Base-by-base conservation (phyloP, 2,329 filamentous ascomycete species). In the Xylaria hypoxylon region DNA sequence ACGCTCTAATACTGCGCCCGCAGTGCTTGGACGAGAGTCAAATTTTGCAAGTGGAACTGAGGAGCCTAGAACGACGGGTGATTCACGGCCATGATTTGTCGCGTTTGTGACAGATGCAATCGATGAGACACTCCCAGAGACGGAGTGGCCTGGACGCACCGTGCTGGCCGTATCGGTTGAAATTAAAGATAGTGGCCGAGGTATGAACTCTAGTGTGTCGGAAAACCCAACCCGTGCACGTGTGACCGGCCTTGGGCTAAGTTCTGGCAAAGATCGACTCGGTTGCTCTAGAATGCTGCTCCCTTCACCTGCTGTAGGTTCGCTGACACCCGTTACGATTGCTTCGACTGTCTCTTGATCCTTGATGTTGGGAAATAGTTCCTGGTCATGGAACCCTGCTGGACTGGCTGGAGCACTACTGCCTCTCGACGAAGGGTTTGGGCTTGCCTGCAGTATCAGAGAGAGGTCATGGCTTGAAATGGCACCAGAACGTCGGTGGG, bases 131-230 rank as follows among this genome's bases (percentile, higher is more conserved):
- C 92, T 96, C 64, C 90, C 91, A 28, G 91, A 91, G 38, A 92
- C 85, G 1, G 90, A 92, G 77, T 95, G 92, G 5, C 89, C 87
- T 3, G 86, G 86, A 28, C 89, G 86, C 19, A 90, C 85, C 2
- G 91, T 96, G 75, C 90, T 94, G 51, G 93, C 90, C 0, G 92
- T 93, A 76, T 96, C 93, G 22, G 90, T 94, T 1, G 93, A 97
- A 15, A 96, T 89, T 22, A 94, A 83, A 1, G 94, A 97, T 19
- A 96, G 80, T 0, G 94, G 94, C 11, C 93, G 87, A 5, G 91
- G 91, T 72, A 94, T 94, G 69, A 92, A 94, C 77, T 96, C 92
- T 31, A 96, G 84, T 11, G 88, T 92, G 69, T 96, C 93, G 0
- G 92, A 93, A 75, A 97, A 97, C 0, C 91, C 92, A 51, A 97